Evolutionary conservation across 768 basidiomycete species (phyloP).

Genomic region (Melanogaster broomeanus): DNA sequence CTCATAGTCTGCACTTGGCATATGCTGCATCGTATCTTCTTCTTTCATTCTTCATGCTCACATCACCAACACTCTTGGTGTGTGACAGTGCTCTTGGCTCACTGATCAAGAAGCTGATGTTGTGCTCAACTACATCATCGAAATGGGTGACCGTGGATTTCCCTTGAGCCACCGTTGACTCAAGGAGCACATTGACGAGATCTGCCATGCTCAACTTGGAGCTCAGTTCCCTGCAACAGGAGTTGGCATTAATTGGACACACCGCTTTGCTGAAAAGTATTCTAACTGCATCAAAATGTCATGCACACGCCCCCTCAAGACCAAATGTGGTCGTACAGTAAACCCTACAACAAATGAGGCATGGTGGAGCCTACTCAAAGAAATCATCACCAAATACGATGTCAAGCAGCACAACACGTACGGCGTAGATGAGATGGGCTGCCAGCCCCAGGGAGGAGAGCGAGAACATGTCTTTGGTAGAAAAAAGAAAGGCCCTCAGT

Average conservation of each 20-base stretch:
- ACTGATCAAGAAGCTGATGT: slow-evolving; percentile 26
- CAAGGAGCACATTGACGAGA: slow-evolving; percentile 36
- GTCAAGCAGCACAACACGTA: slow-evolving; percentile 3
- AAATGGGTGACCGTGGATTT: slow-evolving; percentile 34
- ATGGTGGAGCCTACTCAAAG: slow-evolving; percentile 35
- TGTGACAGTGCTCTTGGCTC: slow-evolving; percentile 27
- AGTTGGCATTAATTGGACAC: slow-evolving; percentile 40
- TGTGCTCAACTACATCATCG: slow-evolving; percentile 30
- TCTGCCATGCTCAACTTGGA: slow-evolving; percentile 29
- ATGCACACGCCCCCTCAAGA: slow-evolving; percentile 35
- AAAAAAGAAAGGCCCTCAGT: slow-evolving; percentile 1
- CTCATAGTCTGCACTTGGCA: no score
- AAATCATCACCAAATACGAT: slow-evolving; percentile 7
- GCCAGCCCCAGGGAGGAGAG: slow-evolving; percentile 2
- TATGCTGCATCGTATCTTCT: no score
- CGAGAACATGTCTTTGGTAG: slow-evolving; percentile 5
- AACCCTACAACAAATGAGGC: slow-evolving; percentile 35
- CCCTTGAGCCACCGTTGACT: slow-evolving; percentile 34
- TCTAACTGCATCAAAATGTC: slow-evolving; percentile 25
- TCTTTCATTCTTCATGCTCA: no score
- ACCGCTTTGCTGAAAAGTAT: slow-evolving; percentile 31
- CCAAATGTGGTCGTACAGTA: slow-evolving; percentile 34
- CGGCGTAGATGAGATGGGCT: slow-evolving; percentile 13
- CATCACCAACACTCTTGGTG: no score
- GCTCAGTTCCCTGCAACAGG: slow-evolving; percentile 29